Base-by-base conservation (phyloP, 345 rosid species). In the Ceriops tagal region DNA sequence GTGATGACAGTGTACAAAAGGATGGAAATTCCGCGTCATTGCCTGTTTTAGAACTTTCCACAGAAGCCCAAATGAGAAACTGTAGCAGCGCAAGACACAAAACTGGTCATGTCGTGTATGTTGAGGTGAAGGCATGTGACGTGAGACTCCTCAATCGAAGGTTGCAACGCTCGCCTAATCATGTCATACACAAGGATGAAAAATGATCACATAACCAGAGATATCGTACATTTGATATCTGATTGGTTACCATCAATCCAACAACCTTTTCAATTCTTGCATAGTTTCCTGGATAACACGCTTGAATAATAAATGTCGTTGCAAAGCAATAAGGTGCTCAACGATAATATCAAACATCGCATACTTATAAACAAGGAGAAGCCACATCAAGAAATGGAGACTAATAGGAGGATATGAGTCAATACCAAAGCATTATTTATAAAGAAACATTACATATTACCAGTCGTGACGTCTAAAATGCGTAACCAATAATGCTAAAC, bases 41-140 rank as follows among this genome's bases (percentile, higher is more conserved):
- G 56, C 65, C 53, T 52, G 72, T 66, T 51, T 61, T 63, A 31
- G 34, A 57, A 53, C 55, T 61, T 60, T n/a, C 28, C 27, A 15
- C 49, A 0, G 32, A 43, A 21, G 56, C 35, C 24, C 61, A 51
- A 32, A 34, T 39, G 62, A 10, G 51, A 60, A 67, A 66, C 59
- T 75, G 79, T 70, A 71, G 75, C 49, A 56, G 61, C 53, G 71
- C 28, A 72, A 61, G 84, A 85, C 85, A 84, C 32, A 84, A 62
- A 81, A 78, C 84, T 85, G 81, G 87, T 66, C 88, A 15, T 85
- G 87, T 82, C 87, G 71, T 79, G 85, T 81, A 69, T 56, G 69
- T 64, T 18, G 74, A 76, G 71, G 77, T 64, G 77, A 65, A 27
- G 56, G 79, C 89, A 84, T 82, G 88, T 85, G 88, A 83, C 46